Evolutionary conservation across 192 early-diverging fungal species (phyloP).

Genomic region (Umbelopsis sp.): DNA sequence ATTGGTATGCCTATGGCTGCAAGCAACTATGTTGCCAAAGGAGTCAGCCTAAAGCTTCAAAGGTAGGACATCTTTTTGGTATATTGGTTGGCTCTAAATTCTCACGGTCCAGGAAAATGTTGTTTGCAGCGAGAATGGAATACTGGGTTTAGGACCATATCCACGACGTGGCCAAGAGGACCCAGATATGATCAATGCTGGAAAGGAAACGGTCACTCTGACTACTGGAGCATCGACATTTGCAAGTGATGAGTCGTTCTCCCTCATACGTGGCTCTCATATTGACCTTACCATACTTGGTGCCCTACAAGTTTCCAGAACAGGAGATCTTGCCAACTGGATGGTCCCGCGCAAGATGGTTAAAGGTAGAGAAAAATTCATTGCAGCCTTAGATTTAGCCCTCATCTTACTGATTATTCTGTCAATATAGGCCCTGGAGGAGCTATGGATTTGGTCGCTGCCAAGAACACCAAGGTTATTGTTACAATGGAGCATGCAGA

Average conservation of each 20-base stretch:
- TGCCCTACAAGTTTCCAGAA: constrained; percentile 75
- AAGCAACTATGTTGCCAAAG: constrained; percentile 70
- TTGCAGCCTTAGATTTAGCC: background rate
- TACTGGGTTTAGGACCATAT: constrained; percentile 77
- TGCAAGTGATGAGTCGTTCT: constrained; percentile 76
- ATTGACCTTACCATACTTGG: constrained; percentile 78
- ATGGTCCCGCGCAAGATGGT: constrained; percentile 86
- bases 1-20: constrained; percentile 83
- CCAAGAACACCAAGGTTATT: constrained; percentile 67
- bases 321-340: constrained; percentile 84
- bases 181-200: constrained; percentile 80
- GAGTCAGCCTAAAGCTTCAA: constrained; percentile 74
- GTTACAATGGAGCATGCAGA: constrained; percentile 66
- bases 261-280: constrained; percentile 79
- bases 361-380: constrained; percentile 63
- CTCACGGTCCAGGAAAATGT: background rate
- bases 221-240: constrained; percentile 70
- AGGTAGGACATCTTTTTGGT: constrained; percentile 14
- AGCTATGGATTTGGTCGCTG: constrained; percentile 80
- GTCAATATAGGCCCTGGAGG: constrained; percentile 49
- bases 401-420: background rate
- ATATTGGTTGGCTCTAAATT: background rate
- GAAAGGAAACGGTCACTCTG: constrained; percentile 78
- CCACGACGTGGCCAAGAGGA: constrained; percentile 71
- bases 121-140: constrained; percentile 66